phyloP scores from a whole-genome alignment of 1,284 basidiomycete genomes.

The Vanrija humicola region DNA sequence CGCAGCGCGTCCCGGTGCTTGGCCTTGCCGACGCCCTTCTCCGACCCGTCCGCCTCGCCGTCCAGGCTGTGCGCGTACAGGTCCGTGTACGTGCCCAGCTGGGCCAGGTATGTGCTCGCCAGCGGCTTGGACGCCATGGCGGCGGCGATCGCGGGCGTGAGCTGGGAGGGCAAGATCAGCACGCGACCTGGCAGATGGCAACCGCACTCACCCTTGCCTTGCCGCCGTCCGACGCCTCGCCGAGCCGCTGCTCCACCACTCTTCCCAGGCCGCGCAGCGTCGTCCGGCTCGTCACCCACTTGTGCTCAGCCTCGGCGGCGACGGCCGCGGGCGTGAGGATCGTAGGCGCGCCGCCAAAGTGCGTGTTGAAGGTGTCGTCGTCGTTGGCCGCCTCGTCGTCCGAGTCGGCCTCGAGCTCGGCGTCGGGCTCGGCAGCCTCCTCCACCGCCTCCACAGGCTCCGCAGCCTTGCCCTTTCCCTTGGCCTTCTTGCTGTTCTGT shows the following conservation, averaged over 20 bases:
- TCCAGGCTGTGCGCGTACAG: constrained; percentile 64
- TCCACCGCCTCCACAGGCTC: constrained; percentile 6
- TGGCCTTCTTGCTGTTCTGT: constrained; percentile 21
- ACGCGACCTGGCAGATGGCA: background rate
- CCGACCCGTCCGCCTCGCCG: constrained; percentile 46
- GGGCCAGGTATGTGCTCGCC: constrained; percentile 59
- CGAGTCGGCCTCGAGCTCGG: constrained; percentile 15
- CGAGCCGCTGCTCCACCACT: constrained; percentile 56
- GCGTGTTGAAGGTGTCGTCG: constrained; percentile 45
- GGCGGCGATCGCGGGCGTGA: constrained; percentile 55
- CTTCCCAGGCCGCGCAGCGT: constrained; percentile 52
- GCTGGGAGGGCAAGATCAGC: constrained; percentile 50
- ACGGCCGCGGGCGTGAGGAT: constrained; percentile 27
- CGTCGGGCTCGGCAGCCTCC: constrained; percentile 3
- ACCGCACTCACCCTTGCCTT: constrained; percentile 34
- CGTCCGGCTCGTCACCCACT: constrained; percentile 31
- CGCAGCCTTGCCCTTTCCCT: constrained; percentile 13
- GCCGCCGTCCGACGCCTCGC: constrained; percentile 41
- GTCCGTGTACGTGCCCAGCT: constrained; percentile 59
- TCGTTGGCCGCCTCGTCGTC: constrained; percentile 17
- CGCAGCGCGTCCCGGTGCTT: constrained; percentile 54
- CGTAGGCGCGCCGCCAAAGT: constrained; percentile 41
- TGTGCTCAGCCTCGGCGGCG: constrained; percentile 23
- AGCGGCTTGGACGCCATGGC: constrained; percentile 48
- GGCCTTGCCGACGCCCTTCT: constrained; percentile 25